A percentile compares a stretch with the other conserved stretches of the same genome.
phyloP scores from a whole-genome alignment of 2,329 filamentous ascomycete genomes.

The Epichloe gansuensis region DNA sequence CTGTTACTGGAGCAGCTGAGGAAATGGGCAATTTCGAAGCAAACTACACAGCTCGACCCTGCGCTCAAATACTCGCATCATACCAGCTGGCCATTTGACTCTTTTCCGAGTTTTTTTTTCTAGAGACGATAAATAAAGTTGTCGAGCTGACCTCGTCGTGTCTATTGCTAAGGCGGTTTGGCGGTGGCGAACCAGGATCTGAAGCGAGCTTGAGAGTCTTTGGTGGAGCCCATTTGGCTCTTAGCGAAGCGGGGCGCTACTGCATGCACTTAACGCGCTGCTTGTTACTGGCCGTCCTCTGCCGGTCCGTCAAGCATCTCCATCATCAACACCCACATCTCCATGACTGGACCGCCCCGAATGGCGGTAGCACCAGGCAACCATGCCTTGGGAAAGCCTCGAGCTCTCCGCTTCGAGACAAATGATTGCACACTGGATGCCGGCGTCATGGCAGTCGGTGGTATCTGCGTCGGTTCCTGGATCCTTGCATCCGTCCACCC shows the following conservation, averaged over 20 bases:
- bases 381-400: constrained; percentile 11
- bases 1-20: background rate
- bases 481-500: constrained; percentile 4
- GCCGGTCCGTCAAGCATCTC: background rate
- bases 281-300: background rate
- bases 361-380: constrained; percentile 18
- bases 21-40: background rate
- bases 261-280: constrained; percentile 10
- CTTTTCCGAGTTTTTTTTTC: background rate
- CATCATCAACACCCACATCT: background rate
- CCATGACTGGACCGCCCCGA: constrained; percentile 2
- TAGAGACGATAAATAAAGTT: background rate
- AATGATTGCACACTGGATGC: background rate
- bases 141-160: background rate
- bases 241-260: constrained; percentile 6
- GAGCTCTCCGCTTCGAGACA: constrained; percentile 4
- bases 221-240: background rate
- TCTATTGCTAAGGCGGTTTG: background rate
- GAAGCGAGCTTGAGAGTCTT: background rate
- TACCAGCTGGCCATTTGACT: no score
- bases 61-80: background rate
- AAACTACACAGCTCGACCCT: background rate
- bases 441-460: background rate
- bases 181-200: background rate
- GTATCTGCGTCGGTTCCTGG: constrained; percentile 6